phyloP scores from a whole-genome alignment of 305 asterid species.

The Solanum hybrid region DNA sequence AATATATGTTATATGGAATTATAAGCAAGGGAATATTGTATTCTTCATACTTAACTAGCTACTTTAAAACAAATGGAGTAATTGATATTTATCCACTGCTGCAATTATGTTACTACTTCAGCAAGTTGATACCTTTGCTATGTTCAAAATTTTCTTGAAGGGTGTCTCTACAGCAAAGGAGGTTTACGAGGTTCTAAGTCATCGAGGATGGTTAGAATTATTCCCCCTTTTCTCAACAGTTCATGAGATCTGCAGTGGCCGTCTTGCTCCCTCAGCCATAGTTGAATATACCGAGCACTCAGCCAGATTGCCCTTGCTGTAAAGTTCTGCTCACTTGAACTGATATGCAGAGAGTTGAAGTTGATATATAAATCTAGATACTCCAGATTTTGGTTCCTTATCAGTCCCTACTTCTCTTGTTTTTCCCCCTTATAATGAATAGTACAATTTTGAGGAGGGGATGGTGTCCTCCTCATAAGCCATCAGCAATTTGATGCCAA shows the following conservation, averaged over 20 bases:
- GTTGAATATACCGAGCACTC: conserved; percentile 51
- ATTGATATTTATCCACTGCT: neutral
- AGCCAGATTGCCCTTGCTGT: conserved; percentile 43
- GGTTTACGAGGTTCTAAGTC: conserved; percentile 62
- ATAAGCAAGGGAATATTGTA: neutral
- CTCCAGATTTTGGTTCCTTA: neutral
- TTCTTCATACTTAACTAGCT: neutral
- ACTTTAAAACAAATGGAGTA: neutral
- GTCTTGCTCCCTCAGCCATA: conserved; percentile 60
- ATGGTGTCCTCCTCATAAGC: neutral
- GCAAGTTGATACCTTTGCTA: conserved; percentile 2
- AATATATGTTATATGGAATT: neutral
- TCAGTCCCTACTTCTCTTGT: neutral
- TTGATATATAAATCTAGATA: neutral
- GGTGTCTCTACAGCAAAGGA: conserved; percentile 89
- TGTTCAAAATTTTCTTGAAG: conserved; percentile 17
- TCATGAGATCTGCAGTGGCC: conserved; percentile 72
- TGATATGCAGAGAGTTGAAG: conserved; percentile 16
- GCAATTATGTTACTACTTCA: neutral
- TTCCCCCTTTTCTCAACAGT: conserved; percentile 85
- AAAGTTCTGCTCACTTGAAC: conserved; percentile 35
- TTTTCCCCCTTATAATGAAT: neutral
- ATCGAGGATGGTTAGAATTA: conserved; percentile 68
- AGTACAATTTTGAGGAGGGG: neutral
- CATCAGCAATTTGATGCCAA: neutral